Conservation (phyloP, 108 stramenopile genomes). For the Licmophora abbreviata region DNA sequence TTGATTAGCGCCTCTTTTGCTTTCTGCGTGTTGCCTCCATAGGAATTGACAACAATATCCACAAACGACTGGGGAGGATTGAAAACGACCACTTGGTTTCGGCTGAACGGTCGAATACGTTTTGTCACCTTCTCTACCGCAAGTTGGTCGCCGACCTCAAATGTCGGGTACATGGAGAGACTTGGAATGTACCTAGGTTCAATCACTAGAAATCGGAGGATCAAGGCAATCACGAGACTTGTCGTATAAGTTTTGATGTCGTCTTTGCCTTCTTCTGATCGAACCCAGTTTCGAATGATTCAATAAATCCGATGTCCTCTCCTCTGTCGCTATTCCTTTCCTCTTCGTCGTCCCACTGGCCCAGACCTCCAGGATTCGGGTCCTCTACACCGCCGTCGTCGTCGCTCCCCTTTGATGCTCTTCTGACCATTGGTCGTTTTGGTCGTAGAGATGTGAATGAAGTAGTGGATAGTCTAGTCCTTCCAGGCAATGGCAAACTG, state of each 20-base stretch:
- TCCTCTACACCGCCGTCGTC: too few species aligned
- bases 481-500: too few species aligned
- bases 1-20: slow-evolving; percentile 91
- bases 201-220: slow-evolving; percentile 72
- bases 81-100: slow-evolving; percentile 95
- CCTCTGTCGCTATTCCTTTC: too few species aligned
- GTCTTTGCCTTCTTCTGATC: slow-evolving; percentile 56
- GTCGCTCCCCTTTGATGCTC: too few species aligned
- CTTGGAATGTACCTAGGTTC: slow-evolving; percentile 93
- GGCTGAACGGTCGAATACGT: slow-evolving; percentile 68
- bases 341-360: too few species aligned
- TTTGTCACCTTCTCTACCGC: slow-evolving; percentile 95
- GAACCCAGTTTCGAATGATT: slow-evolving; percentile 5
- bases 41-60: slow-evolving; percentile 51
- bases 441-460: too few species aligned
- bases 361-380: too few species aligned
- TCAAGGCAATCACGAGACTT: slow-evolving; percentile 57
- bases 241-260: slow-evolving; percentile 75
- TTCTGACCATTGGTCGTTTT: too few species aligned
- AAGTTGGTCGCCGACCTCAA: slow-evolving; percentile 93
- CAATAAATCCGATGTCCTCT: slow-evolving; percentile 1
- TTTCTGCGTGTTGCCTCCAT: slow-evolving; percentile 40
- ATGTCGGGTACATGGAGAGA: slow-evolving; percentile 94
- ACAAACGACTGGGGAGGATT: slow-evolving; percentile 80
- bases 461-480: too few species aligned